Base-by-base conservation (phyloP, 305 asterid species). In the Fraxinus platypoda region DNA sequence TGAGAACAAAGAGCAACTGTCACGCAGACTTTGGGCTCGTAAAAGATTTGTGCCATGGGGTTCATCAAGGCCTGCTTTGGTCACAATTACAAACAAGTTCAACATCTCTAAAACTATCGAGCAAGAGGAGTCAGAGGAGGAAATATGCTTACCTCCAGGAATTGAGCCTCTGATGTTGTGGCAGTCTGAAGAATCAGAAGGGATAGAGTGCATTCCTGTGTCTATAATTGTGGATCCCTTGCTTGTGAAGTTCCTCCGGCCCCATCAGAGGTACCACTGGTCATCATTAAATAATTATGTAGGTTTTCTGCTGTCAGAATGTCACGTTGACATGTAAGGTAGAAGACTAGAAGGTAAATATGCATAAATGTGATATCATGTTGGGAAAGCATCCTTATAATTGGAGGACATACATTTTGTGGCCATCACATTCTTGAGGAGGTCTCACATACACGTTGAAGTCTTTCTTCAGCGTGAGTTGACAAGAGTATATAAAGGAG, bases 21-120 rank as follows among this genome's bases (percentile, higher is more conserved):
- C 91, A 41, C 93, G 94, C n/a, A 89, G 95, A 83, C 98, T 96
- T 64, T 88, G 88, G 68, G 98, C 97, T 84, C 97, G 99, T 68
- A 96, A 92, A 89, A 90, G 93, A 85, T 96, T 96, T 81, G 98
- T 96, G 77, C 99, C 99, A 2, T 96, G 99, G 99, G 98, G 98
- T 8, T 92, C 98, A 80, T 82, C 88, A 0, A 91, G 89, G 81
- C 97, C 99, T 70, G 94, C 74, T n/a, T 75, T 96, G 79, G 35
- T 93, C 83, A 84, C 91, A 78, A 89, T 93, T 83, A 91, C 97
- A 41, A 94, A 93, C 92, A 88, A 82, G 84, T 77, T 90, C 59
- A 72, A 64, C 83, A 38, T 86, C 82, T 90, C 91, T 70, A 87
- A 62, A 34, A 82, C 82, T 75, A 75, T 82, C 78, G 94, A 87